These are phyloP conservation scores for Colletotrichum sp. DNA, from an alignment of 2,329 filamentous ascomycete genomes.

Conservation along the genomic window DNA sequence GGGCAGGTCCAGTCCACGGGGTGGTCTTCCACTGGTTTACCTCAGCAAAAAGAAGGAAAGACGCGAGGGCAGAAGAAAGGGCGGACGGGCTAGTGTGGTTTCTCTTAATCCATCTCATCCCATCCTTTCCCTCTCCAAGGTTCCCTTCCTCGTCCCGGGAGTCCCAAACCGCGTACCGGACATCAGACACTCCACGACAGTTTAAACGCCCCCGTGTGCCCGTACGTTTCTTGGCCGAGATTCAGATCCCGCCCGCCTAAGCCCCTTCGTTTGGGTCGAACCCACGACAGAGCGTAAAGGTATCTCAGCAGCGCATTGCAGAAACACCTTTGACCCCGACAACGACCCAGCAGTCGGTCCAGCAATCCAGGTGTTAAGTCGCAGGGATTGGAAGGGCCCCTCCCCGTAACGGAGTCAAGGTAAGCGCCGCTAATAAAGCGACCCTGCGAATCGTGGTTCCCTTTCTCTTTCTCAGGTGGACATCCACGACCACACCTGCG, in stretches of 20 bases:
- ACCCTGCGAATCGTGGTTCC: constrained; percentile 15
- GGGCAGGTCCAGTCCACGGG: neutral
- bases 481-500: neutral
- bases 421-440: constrained; percentile 17
- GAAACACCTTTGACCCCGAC: neutral
- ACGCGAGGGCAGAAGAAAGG: neutral
- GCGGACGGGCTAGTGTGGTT: neutral
- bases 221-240: constrained; percentile 1
- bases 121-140: neutral
- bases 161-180: neutral
- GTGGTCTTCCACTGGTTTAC: neutral
- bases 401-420: neutral
- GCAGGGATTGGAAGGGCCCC: neutral
- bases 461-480: neutral
- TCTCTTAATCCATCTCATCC: neutral
- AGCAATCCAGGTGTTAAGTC: neutral
- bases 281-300: neutral
- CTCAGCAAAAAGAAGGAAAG: neutral
- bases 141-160: neutral
- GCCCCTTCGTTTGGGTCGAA: neutral
- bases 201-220: neutral
- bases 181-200: neutral
- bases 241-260: neutral
- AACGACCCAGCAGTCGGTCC: neutral
- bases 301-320: neutral